Evolutionary conservation across 305 asterid species (phyloP).

Genomic region (Solanum hybrid): DNA sequence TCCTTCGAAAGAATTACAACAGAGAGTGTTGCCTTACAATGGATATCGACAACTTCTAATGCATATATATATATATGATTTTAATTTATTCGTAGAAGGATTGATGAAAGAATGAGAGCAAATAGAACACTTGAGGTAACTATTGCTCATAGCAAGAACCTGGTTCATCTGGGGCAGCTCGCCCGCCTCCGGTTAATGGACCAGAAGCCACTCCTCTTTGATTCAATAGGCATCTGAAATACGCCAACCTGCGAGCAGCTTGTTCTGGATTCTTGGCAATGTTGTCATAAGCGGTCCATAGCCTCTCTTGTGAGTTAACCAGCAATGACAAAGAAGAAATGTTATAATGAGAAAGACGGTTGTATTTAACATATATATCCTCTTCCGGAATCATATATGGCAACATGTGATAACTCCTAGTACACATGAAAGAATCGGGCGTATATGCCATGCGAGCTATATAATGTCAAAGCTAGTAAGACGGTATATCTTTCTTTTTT

Average conservation of each 20-base stretch:
- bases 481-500: too few species aligned
- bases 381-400: not conserved
- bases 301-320: constrained; percentile 47
- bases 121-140: not conserved
- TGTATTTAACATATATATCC: not conserved
- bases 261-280: constrained; percentile 50
- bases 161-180: constrained; percentile 58
- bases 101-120: not conserved
- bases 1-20: not conserved
- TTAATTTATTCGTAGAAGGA: not conserved
- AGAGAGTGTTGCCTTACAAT: not conserved
- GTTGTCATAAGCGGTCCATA: constrained; percentile 60
- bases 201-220: constrained; percentile 88
- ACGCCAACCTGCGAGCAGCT: constrained; percentile 41
- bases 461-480: not conserved
- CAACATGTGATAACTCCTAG: not conserved
- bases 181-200: constrained; percentile 58
- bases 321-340: not conserved
- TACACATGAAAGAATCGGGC: not conserved
- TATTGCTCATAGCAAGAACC: constrained; percentile 71
- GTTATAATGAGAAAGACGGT: not conserved
- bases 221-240: constrained; percentile 77
- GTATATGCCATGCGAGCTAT: not conserved
- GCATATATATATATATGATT: not conserved
- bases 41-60: not conserved